phyloP scores from a whole-genome alignment of 2,329 filamentous ascomycete genomes.

The Colletotrichum theobromicola region DNA sequence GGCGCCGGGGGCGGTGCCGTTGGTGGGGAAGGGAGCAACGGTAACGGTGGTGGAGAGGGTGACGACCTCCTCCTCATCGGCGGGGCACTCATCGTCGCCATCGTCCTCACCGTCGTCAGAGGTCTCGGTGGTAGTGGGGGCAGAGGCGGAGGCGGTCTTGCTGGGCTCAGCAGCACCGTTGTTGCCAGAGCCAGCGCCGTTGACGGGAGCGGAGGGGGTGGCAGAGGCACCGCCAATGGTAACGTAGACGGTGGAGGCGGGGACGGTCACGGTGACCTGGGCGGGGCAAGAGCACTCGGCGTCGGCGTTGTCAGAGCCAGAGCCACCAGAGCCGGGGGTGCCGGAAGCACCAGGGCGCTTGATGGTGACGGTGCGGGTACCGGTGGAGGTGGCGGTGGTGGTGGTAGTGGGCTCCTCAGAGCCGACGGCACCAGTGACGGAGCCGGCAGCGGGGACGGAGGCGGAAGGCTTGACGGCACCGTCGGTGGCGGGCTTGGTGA shows the following conservation, averaged over 20 bases:
- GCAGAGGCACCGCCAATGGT: constrained; percentile 23
- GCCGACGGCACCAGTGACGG: constrained; percentile 16
- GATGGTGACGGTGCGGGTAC: constrained; percentile 40
- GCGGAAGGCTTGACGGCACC: neutral
- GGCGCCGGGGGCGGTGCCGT: constrained; percentile 36
- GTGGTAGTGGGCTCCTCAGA: constrained; percentile 39
- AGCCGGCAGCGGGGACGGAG: neutral
- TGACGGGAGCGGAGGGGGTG: constrained; percentile 10
- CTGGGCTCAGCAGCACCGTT: constrained; percentile 6
- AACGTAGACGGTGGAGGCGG: constrained; percentile 32
- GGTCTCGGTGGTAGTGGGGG: constrained; percentile 27
- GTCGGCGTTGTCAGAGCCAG: constrained; percentile 1
- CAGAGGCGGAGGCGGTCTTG: constrained; percentile 24
- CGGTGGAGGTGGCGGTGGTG: constrained; percentile 39
- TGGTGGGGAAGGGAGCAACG: constrained; percentile 44
- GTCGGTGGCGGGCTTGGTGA: constrained; percentile 10
- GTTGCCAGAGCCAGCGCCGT: constrained; percentile 6
- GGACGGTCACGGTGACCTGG: constrained; percentile 25
- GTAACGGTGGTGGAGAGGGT: constrained; percentile 36
- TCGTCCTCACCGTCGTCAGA: constrained; percentile 21
- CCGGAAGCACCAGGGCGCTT: constrained; percentile 21
- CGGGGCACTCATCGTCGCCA: constrained; percentile 21
- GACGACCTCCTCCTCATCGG: constrained; percentile 26
- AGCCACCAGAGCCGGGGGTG: neutral
- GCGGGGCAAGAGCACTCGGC: constrained; percentile 22